Base-by-base conservation (phyloP, 2,329 filamentous ascomycete genomes). In the Aspergillus sp. region DNA sequence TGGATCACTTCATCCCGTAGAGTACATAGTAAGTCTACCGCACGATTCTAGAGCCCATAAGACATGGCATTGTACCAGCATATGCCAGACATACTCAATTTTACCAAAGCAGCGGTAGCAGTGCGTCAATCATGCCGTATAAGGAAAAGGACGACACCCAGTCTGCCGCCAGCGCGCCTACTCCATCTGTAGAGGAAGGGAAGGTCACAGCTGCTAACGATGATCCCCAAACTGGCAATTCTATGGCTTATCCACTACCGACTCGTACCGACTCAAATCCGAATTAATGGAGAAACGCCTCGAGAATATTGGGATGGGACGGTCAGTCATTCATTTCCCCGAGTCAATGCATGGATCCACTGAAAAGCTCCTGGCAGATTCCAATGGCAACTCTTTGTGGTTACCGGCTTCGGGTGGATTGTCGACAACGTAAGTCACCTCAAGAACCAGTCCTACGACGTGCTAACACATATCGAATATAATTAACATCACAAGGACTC, bases 351-450 rank as follows among this genome's bases (percentile, higher is more conserved):
- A 7, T 25, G 6, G 23, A 25, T 25, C 23, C 23, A 7, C 23
- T 25, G 23, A 25, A 2, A 9, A 25, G 6, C 13, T 10, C 9
- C 32, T n/a, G 32, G 9, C 41, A 62, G 59, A 32, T 63, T 61
- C 10, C 72, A 74, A 59, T 85, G 81, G 80, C 77, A 82, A 56
- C 73, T 86, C 1, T 85, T 85, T 58, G 60, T 78, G 22, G 80
- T 86, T 12, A 79, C 83, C 27, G 82, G 83, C 1, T 86, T 86
- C 53, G 83, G 83, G 20, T 86, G 82, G 83, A 81, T 82, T 4
- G 78, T 78, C 43, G 83, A 86, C 64, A 86, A 86, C 33, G 59
- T 65, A 42, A 17, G 51, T 42, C 27, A 15, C 33, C 15, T 13
- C 6, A 35, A n/a, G n/a, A 6, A 35, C 10, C 9, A 30, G 10